Conservation (phyloP, 2,329 filamentous ascomycete species). For the Cadophora luteo-olivacea region DNA sequence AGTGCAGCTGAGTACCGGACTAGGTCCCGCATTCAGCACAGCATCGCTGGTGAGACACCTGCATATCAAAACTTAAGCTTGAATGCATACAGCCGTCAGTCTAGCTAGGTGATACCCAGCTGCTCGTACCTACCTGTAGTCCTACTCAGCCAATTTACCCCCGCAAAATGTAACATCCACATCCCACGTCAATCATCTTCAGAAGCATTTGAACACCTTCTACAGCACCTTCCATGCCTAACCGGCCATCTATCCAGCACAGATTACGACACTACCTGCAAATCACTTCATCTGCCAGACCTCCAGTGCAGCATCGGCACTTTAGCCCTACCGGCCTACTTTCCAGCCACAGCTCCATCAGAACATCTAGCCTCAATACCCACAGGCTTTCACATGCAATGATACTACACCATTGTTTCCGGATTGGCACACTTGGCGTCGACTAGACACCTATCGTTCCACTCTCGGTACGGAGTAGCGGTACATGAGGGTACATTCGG, state of each 20-base stretch:
- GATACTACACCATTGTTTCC: background rate
- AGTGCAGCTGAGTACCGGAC: slow-evolving; percentile 13
- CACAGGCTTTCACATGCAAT: background rate
- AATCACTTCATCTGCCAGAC: slow-evolving; percentile 1
- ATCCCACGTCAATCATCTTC: background rate
- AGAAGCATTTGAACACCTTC: background rate
- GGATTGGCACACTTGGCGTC: background rate
- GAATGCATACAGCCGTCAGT: slow-evolving; percentile 5
- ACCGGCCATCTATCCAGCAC: background rate
- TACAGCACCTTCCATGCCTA: background rate
- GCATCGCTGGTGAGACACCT: slow-evolving; percentile 6
- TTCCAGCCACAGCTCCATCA: background rate
- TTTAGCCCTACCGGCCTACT: background rate
- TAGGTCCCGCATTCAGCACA: slow-evolving; percentile 10
- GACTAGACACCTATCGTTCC: background rate
- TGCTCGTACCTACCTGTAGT: slow-evolving; percentile 2
- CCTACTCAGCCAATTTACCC: background rate
- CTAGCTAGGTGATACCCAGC: background rate
- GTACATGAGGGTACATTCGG: slow-evolving; percentile 3
- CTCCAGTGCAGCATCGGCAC: slow-evolving; percentile 2
- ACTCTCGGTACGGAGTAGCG: background rate
- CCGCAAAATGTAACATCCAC: slow-evolving; percentile 9
- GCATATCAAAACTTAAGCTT: slow-evolving; percentile 12
- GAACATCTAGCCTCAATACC: slow-evolving; percentile 1
- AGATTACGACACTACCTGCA: background rate